Evolutionary conservation across 768 basidiomycete genomes (phyloP).

Genomic region (Hericium rajendrae): DNA sequence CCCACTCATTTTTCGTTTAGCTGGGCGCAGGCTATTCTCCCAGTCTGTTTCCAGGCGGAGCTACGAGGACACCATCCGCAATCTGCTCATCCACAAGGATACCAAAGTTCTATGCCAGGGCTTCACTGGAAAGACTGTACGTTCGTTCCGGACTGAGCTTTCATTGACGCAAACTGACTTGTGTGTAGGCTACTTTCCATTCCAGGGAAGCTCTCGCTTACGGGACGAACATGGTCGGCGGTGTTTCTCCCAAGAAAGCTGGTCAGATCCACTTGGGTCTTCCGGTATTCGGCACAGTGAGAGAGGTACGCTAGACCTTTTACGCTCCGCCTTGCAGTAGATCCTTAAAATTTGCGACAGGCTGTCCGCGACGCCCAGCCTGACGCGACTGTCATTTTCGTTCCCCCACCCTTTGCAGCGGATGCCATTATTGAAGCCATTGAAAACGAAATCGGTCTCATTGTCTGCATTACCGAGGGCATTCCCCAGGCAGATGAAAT

Average conservation of each 20-base stretch:
- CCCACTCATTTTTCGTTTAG: slow-evolving; percentile 21
- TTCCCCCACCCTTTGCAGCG: slow-evolving; percentile 92
- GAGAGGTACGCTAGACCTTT: slow-evolving; percentile 48
- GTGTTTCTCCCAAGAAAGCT: slow-evolving; percentile 94
- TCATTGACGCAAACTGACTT: background rate
- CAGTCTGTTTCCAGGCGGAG: slow-evolving; percentile 61
- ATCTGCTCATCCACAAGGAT: slow-evolving; percentile 88
- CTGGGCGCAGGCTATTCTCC: slow-evolving; percentile 74
- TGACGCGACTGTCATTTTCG: slow-evolving; percentile 94
- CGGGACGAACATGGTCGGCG: slow-evolving; percentile 96
- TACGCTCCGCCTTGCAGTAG: slow-evolving; percentile 4
- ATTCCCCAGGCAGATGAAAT: slow-evolving; percentile 98
- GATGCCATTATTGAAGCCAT: slow-evolving; percentile 99
- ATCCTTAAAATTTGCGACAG: slow-evolving; percentile 28
- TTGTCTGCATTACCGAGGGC: slow-evolving; percentile 98
- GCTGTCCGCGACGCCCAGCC: slow-evolving; percentile 81
- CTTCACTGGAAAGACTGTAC: slow-evolving; percentile 90
- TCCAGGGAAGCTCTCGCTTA: slow-evolving; percentile 86
- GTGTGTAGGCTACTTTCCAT: slow-evolving; percentile 86
- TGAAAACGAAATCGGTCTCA: slow-evolving; percentile 93
- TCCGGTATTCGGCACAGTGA: slow-evolving; percentile 87
- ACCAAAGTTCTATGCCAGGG: slow-evolving; percentile 90
- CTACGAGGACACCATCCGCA: slow-evolving; percentile 86
- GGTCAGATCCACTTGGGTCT: slow-evolving; percentile 92
- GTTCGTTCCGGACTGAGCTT: background rate